Conservation (phyloP, 345 rosid genomes). For the Nasturtium officinale region DNA sequence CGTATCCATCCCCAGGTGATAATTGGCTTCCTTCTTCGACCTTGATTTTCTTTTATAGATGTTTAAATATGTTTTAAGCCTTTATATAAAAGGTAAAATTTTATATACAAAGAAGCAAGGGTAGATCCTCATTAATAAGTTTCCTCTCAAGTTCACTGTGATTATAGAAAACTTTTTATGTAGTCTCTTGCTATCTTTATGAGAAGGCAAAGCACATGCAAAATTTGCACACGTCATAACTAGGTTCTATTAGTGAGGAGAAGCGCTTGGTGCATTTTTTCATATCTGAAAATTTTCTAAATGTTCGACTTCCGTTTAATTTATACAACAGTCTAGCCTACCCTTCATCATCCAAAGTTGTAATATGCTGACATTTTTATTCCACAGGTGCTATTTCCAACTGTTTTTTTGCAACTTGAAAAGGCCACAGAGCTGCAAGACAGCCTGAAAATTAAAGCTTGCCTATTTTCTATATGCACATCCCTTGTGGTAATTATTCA, state of each 20-base stretch:
- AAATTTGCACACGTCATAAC: neutral
- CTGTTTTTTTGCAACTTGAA: conserved; percentile 55
- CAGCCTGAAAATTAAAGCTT: conserved; percentile 66
- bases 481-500: conserved; percentile 70
- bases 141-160: conserved; percentile 11
- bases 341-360: conserved; percentile 9
- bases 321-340: neutral
- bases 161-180: neutral
- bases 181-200: conserved; percentile 21
- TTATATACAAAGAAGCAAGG: neutral
- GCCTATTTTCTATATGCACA: conserved; percentile 81
- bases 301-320: conserved; percentile 14
- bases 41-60: conserved; percentile 18
- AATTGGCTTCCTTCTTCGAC: conserved; percentile 22
- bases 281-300: conserved; percentile 4
- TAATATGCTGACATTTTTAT: conserved; percentile 27
- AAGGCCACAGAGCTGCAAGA: conserved; percentile 52
- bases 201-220: conserved; percentile 15
- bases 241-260: conserved; percentile 2
- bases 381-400: conserved; percentile 73
- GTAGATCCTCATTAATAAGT: neutral
- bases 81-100: neutral
- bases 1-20: conserved; percentile 81
- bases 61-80: neutral
- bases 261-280: conserved; percentile 10